Percentiles rank a stretch among this genome's conserved stretches.
phyloP scores from a whole-genome alignment of 345 rosid species.

The Eucalyptus cloeziana region DNA sequence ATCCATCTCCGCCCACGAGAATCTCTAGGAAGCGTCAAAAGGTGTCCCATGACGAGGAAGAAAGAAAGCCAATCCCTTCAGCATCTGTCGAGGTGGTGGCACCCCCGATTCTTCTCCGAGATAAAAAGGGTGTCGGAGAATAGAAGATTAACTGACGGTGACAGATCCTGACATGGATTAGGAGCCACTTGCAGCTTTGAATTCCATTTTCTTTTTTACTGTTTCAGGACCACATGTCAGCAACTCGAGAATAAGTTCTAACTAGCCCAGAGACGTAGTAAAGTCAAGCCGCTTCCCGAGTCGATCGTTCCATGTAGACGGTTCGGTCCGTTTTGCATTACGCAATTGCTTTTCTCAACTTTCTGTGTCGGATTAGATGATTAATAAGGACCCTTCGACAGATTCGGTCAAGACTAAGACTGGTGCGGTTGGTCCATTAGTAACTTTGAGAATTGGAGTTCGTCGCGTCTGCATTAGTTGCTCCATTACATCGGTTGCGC shows the following conservation, averaged over 20 bases:
- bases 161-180: background rate
- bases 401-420: background rate
- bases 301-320: background rate
- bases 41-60: background rate
- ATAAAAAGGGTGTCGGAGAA: background rate
- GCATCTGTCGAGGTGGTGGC: background rate
- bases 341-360: background rate
- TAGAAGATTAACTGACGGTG: background rate
- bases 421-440: background rate
- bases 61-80: background rate
- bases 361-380: background rate
- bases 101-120: background rate
- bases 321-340: background rate
- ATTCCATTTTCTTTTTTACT: background rate
- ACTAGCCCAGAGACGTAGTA: background rate
- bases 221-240: background rate
- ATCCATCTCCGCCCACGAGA: background rate
- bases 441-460: background rate
- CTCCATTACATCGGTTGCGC: background rate
- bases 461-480: background rate
- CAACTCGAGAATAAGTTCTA: background rate
- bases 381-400: background rate
- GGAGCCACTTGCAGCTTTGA: background rate
- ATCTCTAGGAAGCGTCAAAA: background rate
- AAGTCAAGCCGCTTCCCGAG: background rate